A percentile compares a stretch with the other conserved stretches of the same genome.
These are phyloP conservation scores for Thamnidium elegans DNA, from an alignment of 192 early-diverging fungal genomes.

Conservation along the genomic window DNA sequence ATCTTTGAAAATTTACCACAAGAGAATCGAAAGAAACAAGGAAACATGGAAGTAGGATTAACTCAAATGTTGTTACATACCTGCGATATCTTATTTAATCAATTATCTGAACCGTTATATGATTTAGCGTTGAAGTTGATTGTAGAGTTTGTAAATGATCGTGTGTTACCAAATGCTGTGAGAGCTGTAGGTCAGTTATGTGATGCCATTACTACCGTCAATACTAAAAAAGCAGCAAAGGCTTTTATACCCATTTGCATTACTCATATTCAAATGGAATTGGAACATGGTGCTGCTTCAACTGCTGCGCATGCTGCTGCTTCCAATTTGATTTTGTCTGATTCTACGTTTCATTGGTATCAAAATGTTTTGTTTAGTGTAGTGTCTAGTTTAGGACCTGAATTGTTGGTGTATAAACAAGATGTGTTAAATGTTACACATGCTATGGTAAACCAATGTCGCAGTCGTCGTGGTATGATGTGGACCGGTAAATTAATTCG, in stretches of 20 bases:
- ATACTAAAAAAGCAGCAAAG: slow-evolving; percentile 46
- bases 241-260: slow-evolving; percentile 59
- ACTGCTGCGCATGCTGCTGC: slow-evolving; percentile 41
- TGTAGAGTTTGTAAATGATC: slow-evolving; percentile 53
- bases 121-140: slow-evolving; percentile 59
- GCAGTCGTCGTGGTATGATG: slow-evolving; percentile 63
- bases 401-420: slow-evolving; percentile 47
- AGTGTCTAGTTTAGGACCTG: slow-evolving; percentile 42
- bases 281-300: slow-evolving; percentile 62
- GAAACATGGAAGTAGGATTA: slow-evolving; percentile 44
- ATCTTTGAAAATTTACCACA: slow-evolving; percentile 79
- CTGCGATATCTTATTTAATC: slow-evolving; percentile 64
- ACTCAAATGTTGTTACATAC: slow-evolving; percentile 57
- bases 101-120: slow-evolving; percentile 64
- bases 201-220: slow-evolving; percentile 37
- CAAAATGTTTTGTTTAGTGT: slow-evolving; percentile 66
- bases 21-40: slow-evolving; percentile 50
- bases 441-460: slow-evolving; percentile 52
- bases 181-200: slow-evolving; percentile 59
- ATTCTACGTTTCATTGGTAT: slow-evolving; percentile 75
- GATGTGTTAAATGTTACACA: slow-evolving; percentile 48
- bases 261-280: slow-evolving; percentile 56
- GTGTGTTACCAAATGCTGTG: slow-evolving; percentile 67
- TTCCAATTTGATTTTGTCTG: slow-evolving; percentile 48
- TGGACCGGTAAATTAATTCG: slow-evolving; percentile 65